Base-by-base conservation (phyloP, 768 basidiomycete genomes). In the Mycena amicta region DNA sequence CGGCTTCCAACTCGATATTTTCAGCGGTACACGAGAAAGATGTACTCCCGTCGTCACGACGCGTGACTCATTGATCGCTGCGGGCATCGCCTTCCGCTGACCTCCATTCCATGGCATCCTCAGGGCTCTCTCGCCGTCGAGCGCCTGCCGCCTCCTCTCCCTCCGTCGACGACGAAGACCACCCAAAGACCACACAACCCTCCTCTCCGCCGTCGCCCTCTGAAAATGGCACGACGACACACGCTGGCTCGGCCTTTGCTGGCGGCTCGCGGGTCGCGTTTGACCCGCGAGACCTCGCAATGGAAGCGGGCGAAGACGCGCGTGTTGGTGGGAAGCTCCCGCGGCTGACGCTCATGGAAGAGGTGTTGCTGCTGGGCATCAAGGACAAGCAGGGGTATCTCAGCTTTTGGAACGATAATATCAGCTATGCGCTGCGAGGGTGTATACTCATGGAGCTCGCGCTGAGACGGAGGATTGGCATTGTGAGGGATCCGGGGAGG, bases 381-480 rank as follows among this genome's bases (percentile, higher is more conserved):
- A 98, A 98, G 73, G 97, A 98, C 76, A 95, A 95, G 70, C 94
- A 96, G 79, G 95, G 95, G 31, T 97, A 98, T 73, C 85, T 98
- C 37, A 96, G 94, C 1, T 98, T 98, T 71, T 98, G 96, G 96
- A 98, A 98, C 76, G 96, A 99, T 80, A 98, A 98, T 75, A 99
- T 99, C 65, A 97, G 95, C 0, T 99, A 99, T 74, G 95, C 96
- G 15, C 83, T 99, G 2, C 87, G 97, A n/a, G 97, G 97, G 4
- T 98, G 96, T 72, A 98, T 99, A 67, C 84, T 99, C 60, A 89
- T 98, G 55, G 96, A 99, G 71, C 89, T 99, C 59, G 95, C 96
- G 0, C 84, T 99, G n/a, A 86, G 96, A 40, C 83, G 94, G 56
- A 84, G 97, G 37, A 97, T 99, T 73, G 94, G 92, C 2, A 84